Conservation (phyloP, 139 green algal genomes). For the Tetradesmus obliquus region DNA sequence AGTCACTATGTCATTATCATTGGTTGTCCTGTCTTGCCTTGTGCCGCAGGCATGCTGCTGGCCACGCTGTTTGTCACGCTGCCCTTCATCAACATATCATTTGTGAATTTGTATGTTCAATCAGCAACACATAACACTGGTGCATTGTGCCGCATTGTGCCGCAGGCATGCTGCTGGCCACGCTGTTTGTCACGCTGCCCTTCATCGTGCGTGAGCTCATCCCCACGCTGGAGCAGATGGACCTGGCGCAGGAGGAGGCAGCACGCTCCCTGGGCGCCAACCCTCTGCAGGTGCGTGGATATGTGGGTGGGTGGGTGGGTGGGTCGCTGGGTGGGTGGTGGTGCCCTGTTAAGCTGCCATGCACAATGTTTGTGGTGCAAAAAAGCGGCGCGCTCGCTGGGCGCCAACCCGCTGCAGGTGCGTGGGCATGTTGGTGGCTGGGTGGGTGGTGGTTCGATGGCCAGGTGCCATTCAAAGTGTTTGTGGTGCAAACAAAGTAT, state of each 20-base stretch:
- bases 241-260: slow-evolving; percentile 87
- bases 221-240: slow-evolving; percentile 87
- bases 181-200: slow-evolving; percentile 91
- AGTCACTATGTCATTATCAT: no score
- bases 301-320: background rate
- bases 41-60: slow-evolving; percentile 48
- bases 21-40: background rate
- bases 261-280: slow-evolving; percentile 83
- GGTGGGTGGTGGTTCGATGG: no score
- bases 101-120: background rate
- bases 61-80: slow-evolving; percentile 93
- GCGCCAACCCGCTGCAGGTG: slow-evolving; percentile 80
- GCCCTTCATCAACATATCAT: slow-evolving; percentile 75
- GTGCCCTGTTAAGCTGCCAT: no score
- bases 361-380: no score
- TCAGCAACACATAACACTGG: background rate
- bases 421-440: background rate
- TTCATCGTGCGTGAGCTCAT: slow-evolving; percentile 92
- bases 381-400: slow-evolving; percentile 82
- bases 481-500: background rate
- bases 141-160: background rate
- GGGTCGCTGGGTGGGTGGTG: background rate
- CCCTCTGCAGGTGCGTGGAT: slow-evolving; percentile 70
- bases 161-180: slow-evolving; percentile 89
- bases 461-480: no score